Percentiles rank a stretch among this genome's conserved stretches.
These are phyloP conservation scores for Nymphaea thermarum DNA, from an alignment of 164 flowering plant species.

Conservation along the genomic window DNA sequence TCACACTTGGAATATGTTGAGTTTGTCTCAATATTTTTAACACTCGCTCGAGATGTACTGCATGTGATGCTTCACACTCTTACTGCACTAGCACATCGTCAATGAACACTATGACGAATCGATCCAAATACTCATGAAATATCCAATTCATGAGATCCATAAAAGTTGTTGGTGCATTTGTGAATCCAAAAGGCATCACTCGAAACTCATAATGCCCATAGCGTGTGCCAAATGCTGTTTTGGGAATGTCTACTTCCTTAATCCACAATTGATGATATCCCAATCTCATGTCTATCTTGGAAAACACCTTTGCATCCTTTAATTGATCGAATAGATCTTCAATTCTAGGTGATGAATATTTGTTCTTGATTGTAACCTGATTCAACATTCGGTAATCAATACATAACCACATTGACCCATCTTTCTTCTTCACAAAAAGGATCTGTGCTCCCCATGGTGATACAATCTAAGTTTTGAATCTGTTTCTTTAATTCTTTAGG, in stretches of 20 bases:
- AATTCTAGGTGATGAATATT: background rate
- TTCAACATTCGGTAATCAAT: background rate
- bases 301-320: background rate
- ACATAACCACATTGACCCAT: background rate
- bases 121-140: background rate
- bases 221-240: background rate
- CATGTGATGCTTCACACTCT: background rate
- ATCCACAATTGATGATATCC: background rate
- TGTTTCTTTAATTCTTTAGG: background rate
- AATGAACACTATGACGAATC: background rate
- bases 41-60: background rate
- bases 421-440: background rate
- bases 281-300: background rate
- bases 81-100: background rate
- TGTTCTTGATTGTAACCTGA: background rate
- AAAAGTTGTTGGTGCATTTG: background rate
- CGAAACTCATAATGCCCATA: background rate
- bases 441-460: background rate
- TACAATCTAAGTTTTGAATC: background rate
- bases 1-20: background rate
- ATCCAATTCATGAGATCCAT: background rate
- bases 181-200: background rate
- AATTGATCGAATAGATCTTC: constrained; percentile 1
- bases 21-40: background rate
- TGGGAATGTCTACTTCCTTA: background rate